Evolutionary conservation across 345 rosid species (phyloP).

Genomic region (Populus davidiana): DNA sequence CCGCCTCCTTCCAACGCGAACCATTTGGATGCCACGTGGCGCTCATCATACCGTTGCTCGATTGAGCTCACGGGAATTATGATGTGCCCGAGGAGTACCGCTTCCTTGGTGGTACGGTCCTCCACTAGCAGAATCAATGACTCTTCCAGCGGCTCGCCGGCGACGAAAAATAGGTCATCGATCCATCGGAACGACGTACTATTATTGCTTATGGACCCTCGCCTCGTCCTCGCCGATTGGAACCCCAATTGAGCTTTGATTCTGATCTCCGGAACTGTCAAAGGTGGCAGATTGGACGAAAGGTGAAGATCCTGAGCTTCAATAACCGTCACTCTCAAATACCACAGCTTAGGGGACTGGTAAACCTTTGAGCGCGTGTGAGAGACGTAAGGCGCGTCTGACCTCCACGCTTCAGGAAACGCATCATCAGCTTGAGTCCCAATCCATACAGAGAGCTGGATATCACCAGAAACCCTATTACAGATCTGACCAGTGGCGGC

Average conservation of each 20-base stretch:
- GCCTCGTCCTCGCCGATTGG: conserved; percentile 73
- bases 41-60: conserved; percentile 78
- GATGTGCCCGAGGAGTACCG: conserved; percentile 49
- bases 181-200: conserved; percentile 77
- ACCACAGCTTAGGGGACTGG: conserved; percentile 96
- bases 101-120: conserved; percentile 68
- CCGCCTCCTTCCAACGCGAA: conserved; percentile 45
- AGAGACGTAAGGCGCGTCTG: conserved; percentile 79
- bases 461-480: conserved; percentile 61
- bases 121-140: conserved; percentile 61
- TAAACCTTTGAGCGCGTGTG: conserved; percentile 92
- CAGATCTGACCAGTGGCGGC: conserved; percentile 40
- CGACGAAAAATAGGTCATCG: conserved; percentile 85
- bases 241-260: conserved; percentile 76
- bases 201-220: conserved; percentile 73
- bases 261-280: conserved; percentile 80
- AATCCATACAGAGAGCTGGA: conserved; percentile 92
- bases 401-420: conserved; percentile 87
- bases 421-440: conserved; percentile 95
- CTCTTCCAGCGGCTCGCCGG: conserved; percentile 89
- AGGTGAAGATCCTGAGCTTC: conserved; percentile 90
- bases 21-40: conserved; percentile 74
- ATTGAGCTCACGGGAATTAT: conserved; percentile 66
- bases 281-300: conserved; percentile 71
- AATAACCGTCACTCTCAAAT: conserved; percentile 71